Conservation (phyloP, 345 rosid genomes). For the Heritiera fomes region DNA sequence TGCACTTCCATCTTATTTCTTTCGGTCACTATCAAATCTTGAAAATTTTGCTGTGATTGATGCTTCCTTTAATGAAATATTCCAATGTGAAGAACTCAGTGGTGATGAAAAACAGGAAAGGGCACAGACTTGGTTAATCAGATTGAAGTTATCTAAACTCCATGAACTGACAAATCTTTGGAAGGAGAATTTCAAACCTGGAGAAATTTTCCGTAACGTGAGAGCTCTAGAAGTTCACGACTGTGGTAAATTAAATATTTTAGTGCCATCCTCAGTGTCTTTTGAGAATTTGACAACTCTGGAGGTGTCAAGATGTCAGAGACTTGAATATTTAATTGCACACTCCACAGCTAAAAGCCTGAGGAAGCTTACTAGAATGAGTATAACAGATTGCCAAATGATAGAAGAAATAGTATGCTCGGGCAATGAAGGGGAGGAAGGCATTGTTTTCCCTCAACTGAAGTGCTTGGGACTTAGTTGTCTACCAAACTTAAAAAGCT, state of each 20-base stretch:
- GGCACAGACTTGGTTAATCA: background rate
- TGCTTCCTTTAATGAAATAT: conserved; percentile 19
- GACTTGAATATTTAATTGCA: conserved; percentile 18
- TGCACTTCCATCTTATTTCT: conserved; percentile 1
- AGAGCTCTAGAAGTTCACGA: conserved; percentile 12
- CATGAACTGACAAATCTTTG: conserved; percentile 1
- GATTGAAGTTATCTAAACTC: background rate
- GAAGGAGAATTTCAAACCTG: conserved; percentile 1
- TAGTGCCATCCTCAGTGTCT: conserved; percentile 18
- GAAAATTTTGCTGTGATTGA: background rate
- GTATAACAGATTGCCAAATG: conserved; percentile 22
- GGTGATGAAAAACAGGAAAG: background rate
- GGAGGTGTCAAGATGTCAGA: conserved; percentile 16
- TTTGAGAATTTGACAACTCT: conserved; percentile 24
- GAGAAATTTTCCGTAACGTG: background rate
- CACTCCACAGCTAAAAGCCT: conserved; percentile 26
- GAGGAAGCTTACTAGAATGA: conserved; percentile 20
- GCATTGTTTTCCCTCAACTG: conserved; percentile 19
- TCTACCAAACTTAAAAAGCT: conserved; percentile 18
- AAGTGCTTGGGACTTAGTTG: conserved; percentile 18
- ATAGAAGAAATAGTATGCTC: conserved; percentile 11
- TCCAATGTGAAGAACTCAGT: background rate
- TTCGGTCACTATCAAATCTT: conserved; percentile 11
- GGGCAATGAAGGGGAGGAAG: conserved; percentile 12
- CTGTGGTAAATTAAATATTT: conserved; percentile 8